Evolutionary conservation across 768 basidiomycete genomes (phyloP).

Genomic region (Tylopilus plumbeoviolaceoides): DNA sequence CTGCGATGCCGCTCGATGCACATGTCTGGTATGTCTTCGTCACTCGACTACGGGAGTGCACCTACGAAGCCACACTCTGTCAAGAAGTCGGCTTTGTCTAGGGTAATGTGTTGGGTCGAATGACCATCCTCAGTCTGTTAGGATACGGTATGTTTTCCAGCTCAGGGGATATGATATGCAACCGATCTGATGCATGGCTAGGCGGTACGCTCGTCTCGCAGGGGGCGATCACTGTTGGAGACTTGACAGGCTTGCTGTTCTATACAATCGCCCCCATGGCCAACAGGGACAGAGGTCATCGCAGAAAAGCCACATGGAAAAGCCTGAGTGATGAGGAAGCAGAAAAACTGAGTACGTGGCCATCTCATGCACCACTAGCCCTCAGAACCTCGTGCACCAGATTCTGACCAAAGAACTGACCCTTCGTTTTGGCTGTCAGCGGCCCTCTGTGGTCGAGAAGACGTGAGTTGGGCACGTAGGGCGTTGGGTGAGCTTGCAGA

Average conservation of each 20-base stretch:
- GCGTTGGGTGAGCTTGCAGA: slow-evolving; percentile 42
- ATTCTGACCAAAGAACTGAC: slow-evolving; percentile 25
- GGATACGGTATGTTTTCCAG: slow-evolving; percentile 68
- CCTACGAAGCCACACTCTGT: slow-evolving; percentile 75
- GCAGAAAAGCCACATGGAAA: slow-evolving; percentile 45
- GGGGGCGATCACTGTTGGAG: slow-evolving; percentile 88
- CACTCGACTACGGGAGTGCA: slow-evolving; percentile 65
- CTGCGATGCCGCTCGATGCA: slow-evolving; percentile 91
- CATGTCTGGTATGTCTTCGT: slow-evolving; percentile 55
- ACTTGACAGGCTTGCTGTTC: slow-evolving; percentile 81
- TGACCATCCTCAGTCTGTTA: slow-evolving; percentile 81
- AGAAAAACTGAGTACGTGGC: slow-evolving; percentile 49
- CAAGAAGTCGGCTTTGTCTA: slow-evolving; percentile 95
- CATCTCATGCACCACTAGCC: slow-evolving; percentile 6
- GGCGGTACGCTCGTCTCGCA: slow-evolving; percentile 88
- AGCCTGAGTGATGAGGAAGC: slow-evolving; percentile 69
- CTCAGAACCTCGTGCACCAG: slow-evolving; percentile 13
- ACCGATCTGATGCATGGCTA: slow-evolving; percentile 27
- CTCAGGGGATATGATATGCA: not conserved
- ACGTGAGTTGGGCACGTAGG: slow-evolving; percentile 43
- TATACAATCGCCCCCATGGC: slow-evolving; percentile 65
- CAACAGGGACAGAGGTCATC: slow-evolving; percentile 37
- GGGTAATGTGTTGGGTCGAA: slow-evolving; percentile 87
- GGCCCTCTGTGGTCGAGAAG: slow-evolving; percentile 37
- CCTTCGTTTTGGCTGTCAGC: slow-evolving; percentile 41